phyloP scores from a whole-genome alignment of 2,329 filamentous ascomycete genomes.

The Neurospora crassa region DNA sequence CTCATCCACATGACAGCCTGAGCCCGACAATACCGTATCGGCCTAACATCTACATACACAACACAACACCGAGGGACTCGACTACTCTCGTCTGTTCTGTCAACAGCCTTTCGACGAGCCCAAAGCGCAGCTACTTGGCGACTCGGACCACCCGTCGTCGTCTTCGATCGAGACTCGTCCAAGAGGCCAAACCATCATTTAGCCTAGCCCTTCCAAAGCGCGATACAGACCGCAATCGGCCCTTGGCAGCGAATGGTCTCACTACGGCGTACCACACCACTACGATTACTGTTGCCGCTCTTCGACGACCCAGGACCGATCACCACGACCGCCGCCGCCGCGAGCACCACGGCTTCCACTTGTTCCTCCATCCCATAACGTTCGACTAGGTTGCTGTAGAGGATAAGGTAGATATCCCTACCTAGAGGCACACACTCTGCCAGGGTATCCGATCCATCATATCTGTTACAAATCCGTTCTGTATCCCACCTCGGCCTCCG shows the following conservation, averaged over 20 bases:
- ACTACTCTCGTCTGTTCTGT: background rate
- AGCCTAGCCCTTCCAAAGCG: background rate
- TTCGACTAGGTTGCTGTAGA: background rate
- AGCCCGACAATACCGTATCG: background rate
- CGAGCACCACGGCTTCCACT: background rate
- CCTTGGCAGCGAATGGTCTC: background rate
- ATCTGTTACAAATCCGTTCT: background rate
- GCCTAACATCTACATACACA: background rate
- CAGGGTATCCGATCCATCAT: background rate
- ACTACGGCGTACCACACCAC: background rate
- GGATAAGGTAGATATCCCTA: background rate
- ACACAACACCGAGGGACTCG: background rate
- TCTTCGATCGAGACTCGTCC: background rate
- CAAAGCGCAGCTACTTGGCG: background rate
- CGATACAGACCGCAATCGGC: background rate
- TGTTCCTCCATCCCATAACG: background rate
- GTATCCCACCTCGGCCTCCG: slow-evolving; percentile 11
- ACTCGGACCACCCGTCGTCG: background rate
- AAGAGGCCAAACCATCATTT: background rate
- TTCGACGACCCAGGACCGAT: background rate
- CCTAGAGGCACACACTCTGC: no score
- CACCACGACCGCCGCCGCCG: background rate
- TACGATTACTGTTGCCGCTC: background rate
- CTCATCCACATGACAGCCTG: background rate
- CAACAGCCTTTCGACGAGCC: background rate